Base-by-base conservation (phyloP, 805 yeast genomes). In the Brettanomyces naardenensis region DNA sequence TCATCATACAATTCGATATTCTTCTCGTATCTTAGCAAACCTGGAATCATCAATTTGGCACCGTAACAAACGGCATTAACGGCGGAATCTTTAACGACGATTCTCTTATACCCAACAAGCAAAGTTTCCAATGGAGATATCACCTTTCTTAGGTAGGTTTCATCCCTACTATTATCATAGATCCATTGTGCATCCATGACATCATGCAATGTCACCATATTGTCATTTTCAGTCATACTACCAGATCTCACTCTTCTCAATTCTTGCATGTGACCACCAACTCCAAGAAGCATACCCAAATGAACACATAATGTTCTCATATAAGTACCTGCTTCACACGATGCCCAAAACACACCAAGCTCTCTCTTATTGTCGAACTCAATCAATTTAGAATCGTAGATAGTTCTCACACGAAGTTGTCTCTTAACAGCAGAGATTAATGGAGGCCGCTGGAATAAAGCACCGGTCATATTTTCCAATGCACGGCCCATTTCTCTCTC, bases 241-340 rank as follows among this genome's bases (percentile, higher is more conserved):
- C 98, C 98, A 35, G 95, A 85, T 69, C 98, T 80, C 46, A 92
- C 98, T 74, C 98, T 89, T 70, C 98, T 87, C 56, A 92, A 80
- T 69, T 92, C 98, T 75, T 92, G 98, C 98, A 92, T 92, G 70
- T 92, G 98, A 52, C 97, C 98, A 64, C 98, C 98, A 51, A 88
- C 97, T 56, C 97, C 97, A 49, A 92, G 73, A 43, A 92, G 73
- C 95, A 92, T 89, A 69, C 98, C 98, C 56, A 92, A 71, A 66
- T 92, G 98, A 41, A 92, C 98, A 81, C 98, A 92, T 54, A 92
- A 71, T 36, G 98, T 92, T 76, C 98, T 84, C 96, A 92, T 92
- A 69, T 92, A 92, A 44, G 98, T 92, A 68, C 98, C 98, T 44
- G 98, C 98, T 72, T 92, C 98, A 75, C 98, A 92, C 30, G 95